Evolutionary conservation across 805 yeast species (phyloP).

Genomic region (Candida ortonii): DNA sequence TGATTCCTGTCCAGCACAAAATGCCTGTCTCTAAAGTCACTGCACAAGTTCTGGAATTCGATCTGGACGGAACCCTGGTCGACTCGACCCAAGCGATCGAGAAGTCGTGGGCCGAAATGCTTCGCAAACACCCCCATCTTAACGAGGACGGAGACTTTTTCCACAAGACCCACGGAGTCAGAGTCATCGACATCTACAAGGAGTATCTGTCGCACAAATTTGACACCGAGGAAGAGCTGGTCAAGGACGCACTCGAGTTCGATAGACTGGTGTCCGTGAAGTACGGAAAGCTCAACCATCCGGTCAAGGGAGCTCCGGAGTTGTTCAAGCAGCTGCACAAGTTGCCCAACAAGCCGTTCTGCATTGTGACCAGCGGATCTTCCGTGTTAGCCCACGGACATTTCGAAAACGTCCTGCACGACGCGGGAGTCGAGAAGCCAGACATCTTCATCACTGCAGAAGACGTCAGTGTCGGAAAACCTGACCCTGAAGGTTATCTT

Average conservation of each 20-base stretch:
- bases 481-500: slow-evolving; percentile 80
- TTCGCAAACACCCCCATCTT: slow-evolving; percentile 60
- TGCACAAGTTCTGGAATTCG: slow-evolving; percentile 49
- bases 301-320: slow-evolving; percentile 73
- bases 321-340: slow-evolving; percentile 48
- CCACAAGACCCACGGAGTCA: slow-evolving; percentile 75
- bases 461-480: slow-evolving; percentile 77
- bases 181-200: slow-evolving; percentile 75
- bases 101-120: slow-evolving; percentile 75
- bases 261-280: slow-evolving; percentile 70
- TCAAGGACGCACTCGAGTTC: slow-evolving; percentile 32
- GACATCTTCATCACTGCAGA: slow-evolving; percentile 79
- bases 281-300: slow-evolving; percentile 69
- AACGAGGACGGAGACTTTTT: slow-evolving; percentile 47
- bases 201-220: slow-evolving; percentile 54
- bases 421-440: slow-evolving; percentile 48
- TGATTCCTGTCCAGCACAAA: slow-evolving; percentile 1
- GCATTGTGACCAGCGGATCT: slow-evolving; percentile 85
- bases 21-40: slow-evolving; percentile 5
- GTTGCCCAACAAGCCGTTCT: slow-evolving; percentile 63
- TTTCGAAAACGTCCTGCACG: slow-evolving; percentile 62
- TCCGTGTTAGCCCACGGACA: slow-evolving; percentile 73
- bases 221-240: slow-evolving; percentile 14
- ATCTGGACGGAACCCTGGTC: slow-evolving; percentile 85
- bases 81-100: slow-evolving; percentile 81